These are phyloP conservation scores for Gossypium raimondii DNA, from an alignment of 345 rosid genomes.

Conservation along the genomic window DNA sequence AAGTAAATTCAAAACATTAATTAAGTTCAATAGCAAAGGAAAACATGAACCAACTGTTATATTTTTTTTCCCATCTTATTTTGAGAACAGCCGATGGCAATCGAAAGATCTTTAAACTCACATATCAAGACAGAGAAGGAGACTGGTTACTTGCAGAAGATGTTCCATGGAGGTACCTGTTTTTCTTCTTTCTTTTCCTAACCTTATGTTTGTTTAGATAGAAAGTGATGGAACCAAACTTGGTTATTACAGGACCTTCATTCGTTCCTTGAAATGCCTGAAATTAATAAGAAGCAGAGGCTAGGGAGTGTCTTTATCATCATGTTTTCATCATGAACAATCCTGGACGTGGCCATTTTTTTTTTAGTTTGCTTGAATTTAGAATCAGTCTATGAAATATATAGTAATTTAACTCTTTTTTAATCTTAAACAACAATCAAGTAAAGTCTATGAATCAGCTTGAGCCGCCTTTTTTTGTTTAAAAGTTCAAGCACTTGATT, in stretches of 20 bases:
- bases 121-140: constrained; percentile 12
- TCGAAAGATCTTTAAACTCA: constrained; percentile 5
- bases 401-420: constrained; percentile 3
- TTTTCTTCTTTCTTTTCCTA: background rate
- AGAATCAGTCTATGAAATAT: background rate
- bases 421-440: background rate
- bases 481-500: background rate
- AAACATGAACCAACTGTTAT: background rate
- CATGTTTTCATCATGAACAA: background rate
- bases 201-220: background rate
- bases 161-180: constrained; percentile 9
- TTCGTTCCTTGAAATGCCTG: constrained; percentile 8
- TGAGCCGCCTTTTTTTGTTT: background rate
- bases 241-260: constrained; percentile 5
- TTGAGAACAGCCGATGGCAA: background rate
- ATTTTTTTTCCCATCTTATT: background rate
- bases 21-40: background rate
- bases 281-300: background rate
- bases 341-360: background rate
- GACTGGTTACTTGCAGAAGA: constrained; percentile 15
- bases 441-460: background rate
- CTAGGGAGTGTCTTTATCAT: background rate
- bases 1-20: background rate
- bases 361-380: background rate
- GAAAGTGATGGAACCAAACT: background rate